Conservation (phyloP, 2,329 filamentous ascomycete species). For the Hypoxylon sp. region DNA sequence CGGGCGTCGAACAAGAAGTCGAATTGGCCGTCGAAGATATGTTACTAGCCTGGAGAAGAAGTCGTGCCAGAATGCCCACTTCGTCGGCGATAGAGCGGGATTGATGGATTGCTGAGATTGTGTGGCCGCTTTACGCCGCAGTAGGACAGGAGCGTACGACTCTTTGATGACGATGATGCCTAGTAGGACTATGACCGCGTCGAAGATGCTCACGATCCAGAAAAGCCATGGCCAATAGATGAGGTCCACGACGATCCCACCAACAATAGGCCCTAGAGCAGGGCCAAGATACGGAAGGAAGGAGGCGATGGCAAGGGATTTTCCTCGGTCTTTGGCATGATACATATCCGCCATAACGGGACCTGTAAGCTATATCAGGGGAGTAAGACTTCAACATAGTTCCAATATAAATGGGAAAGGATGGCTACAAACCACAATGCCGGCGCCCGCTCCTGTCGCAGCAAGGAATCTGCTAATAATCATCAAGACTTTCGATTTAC, state of each 20-base stretch:
- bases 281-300: conserved; percentile 67
- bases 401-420: neutral
- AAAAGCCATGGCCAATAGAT: conserved; percentile 80
- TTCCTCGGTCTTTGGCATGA: conserved; percentile 55
- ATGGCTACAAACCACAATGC: conserved; percentile 49
- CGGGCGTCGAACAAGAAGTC: conserved; percentile 62
- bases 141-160: conserved; percentile 75
- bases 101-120: conserved; percentile 64
- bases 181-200: conserved; percentile 68
- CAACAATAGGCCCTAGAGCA: conserved; percentile 76
- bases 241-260: conserved; percentile 74
- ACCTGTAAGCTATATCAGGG: conserved; percentile 50
- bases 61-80: conserved; percentile 39
- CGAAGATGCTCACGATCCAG: conserved; percentile 73
- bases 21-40: conserved; percentile 61
- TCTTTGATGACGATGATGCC: conserved; percentile 71
- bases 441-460: conserved; percentile 53
- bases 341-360: conserved; percentile 59
- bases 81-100: conserved; percentile 60
- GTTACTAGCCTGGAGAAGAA: conserved; percentile 53
- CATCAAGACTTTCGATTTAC: conserved; percentile 53
- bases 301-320: conserved; percentile 55
- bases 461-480: conserved; percentile 53
- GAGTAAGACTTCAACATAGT: conserved; percentile 1
- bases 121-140: conserved; percentile 68